Base-by-base conservation (phyloP, 2,329 filamentous ascomycete genomes). In the Cryphonectria radicalis region DNA sequence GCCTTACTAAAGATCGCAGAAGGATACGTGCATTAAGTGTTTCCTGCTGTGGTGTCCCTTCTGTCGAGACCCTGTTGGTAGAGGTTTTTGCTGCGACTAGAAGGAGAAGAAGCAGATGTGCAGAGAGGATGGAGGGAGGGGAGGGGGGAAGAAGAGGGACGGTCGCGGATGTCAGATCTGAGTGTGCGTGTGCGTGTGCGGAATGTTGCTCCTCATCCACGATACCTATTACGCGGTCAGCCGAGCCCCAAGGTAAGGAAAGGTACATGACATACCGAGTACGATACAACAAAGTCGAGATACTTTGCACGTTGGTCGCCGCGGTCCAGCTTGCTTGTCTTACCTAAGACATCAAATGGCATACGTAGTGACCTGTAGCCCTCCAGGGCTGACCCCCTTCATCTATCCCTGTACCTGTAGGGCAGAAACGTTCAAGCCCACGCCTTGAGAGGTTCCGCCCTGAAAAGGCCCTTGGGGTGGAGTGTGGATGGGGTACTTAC, bases 341-440 rank as follows among this genome's bases (percentile, higher is more conserved):
- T 59, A 59, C 55, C 55, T 59, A 59, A 59, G 55, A 59, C 25
- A 59, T 32, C 28, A 32, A 35, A 5, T 32, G 32, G 32, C 32
- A 32, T 32, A 32, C 32, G 32, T 32, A 32, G 32, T 32, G 32
- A n/a, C 32, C 32, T 50, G n/a, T 63, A 10, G 55, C 57, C 66
- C 63, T 40, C 10, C 66, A 68, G 66, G 66, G 66, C 66, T 67
- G 66, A 67, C 62, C 66, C n/a, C 25, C 53, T 62, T 25, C 42
- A 10, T 35, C 37, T 28, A 68, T 40, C 66, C 66, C 25, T 68
- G 57, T 63, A 68, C 66, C 25, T 68, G 42, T 63, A 68, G 57
- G 66, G 57, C 66, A 62, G 66, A 65, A 65, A 28, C 40, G 66
- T 25, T 19, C 42, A 53, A 62, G 42, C 28, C 40, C 37, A 43